Percentiles rank a stretch among this genome's conserved stretches.
Evolutionary conservation across 345 rosid species (phyloP).

Genomic region (Bretschneidera sinensis): DNA sequence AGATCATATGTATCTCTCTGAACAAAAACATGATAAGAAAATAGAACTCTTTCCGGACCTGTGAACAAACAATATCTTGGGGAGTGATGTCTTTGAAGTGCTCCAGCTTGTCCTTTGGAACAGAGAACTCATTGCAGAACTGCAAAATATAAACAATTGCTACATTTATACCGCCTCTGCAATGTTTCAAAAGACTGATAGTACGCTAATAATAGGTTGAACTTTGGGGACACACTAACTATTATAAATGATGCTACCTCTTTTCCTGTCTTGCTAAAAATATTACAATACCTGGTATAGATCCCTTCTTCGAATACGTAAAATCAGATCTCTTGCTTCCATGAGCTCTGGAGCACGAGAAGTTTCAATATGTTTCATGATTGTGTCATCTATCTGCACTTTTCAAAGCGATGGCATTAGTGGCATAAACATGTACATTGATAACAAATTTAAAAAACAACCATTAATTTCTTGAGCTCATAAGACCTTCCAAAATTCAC

Average conservation of each 20-base stretch:
- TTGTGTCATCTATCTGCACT: slow-evolving; percentile 58
- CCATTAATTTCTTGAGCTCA: slow-evolving; percentile 6
- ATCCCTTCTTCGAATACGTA: slow-evolving; percentile 52
- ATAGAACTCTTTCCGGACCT: slow-evolving; percentile 23
- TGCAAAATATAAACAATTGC: slow-evolving; percentile 14
- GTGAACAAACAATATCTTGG: slow-evolving; percentile 46
- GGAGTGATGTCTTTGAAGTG: slow-evolving; percentile 42
- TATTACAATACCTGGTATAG: slow-evolving; percentile 46
- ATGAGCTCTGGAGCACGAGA: slow-evolving; percentile 38
- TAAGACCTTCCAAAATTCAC: slow-evolving; percentile 61
- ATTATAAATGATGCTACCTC: neutral
- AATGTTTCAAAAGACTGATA: too few species aligned
- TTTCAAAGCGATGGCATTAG: slow-evolving; percentile 4
- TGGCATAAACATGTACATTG: neutral
- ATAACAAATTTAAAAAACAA: neutral
- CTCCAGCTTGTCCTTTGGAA: slow-evolving; percentile 38
- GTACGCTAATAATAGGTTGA: too few species aligned
- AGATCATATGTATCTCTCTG: slow-evolving; percentile 7
- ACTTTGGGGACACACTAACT: too few species aligned
- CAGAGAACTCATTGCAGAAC: slow-evolving; percentile 46
- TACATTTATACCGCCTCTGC: too few species aligned
- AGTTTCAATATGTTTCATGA: slow-evolving; percentile 46
- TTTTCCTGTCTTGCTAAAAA: too few species aligned
- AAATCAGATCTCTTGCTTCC: slow-evolving; percentile 51
- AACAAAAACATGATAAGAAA: slow-evolving; percentile 1